These are phyloP conservation scores for Orychophragmus violaceus DNA, from an alignment of 345 rosid genomes.

Conservation along the genomic window DNA sequence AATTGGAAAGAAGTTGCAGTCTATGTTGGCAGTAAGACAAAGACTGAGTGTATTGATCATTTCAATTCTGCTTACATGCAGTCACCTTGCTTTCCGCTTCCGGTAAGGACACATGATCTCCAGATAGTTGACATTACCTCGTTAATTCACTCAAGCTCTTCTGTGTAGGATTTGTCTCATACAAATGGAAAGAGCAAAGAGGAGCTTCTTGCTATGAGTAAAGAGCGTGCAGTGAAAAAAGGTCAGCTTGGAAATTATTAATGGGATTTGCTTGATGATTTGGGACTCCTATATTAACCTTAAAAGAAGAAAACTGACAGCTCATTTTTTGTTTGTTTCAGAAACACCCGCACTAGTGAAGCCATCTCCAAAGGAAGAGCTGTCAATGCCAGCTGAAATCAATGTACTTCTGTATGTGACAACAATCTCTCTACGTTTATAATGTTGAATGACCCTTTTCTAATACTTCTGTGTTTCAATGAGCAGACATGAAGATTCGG, in stretches of 20 bases:
- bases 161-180: slow-evolving; percentile 70
- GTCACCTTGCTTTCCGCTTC: slow-evolving; percentile 80
- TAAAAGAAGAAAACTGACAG: background rate
- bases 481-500: slow-evolving; percentile 46
- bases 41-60: slow-evolving; percentile 65
- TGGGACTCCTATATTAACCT: background rate
- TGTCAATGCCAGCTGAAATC: slow-evolving; percentile 40
- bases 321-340: slow-evolving; percentile 25
- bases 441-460: background rate
- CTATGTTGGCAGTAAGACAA: slow-evolving; percentile 84
- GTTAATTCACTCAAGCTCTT: slow-evolving; percentile 8
- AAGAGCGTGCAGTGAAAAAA: slow-evolving; percentile 43
- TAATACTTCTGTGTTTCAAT: slow-evolving; percentile 22
- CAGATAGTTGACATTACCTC: background rate
- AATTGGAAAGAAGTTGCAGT: slow-evolving; percentile 92
- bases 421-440: background rate
- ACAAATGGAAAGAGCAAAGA: slow-evolving; percentile 82
- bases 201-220: slow-evolving; percentile 91
- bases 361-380: slow-evolving; percentile 46
- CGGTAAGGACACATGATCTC: slow-evolving; percentile 45
- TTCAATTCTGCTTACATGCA: slow-evolving; percentile 71
- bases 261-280: background rate
- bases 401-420: slow-evolving; percentile 27
- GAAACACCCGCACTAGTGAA: slow-evolving; percentile 44
- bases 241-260: slow-evolving; percentile 36